Base-by-base conservation (phyloP, 495 filamentous ascomycete species). In the Lasiosphaeria ovina region DNA sequence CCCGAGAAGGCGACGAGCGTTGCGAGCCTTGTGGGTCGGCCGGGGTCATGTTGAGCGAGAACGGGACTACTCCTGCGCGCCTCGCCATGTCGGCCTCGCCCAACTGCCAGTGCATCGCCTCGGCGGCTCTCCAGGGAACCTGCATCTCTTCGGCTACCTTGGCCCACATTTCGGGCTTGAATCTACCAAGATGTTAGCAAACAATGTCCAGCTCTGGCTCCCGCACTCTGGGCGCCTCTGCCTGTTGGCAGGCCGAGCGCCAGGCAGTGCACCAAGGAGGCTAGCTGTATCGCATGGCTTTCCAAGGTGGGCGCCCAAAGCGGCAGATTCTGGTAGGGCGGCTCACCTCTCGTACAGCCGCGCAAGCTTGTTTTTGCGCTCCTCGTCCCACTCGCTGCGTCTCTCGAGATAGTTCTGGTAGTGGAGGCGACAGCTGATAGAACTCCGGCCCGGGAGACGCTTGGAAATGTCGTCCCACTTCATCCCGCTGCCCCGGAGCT, bases 401-500 rank as follows among this genome's bases (percentile, higher is more conserved):
- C 90, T 83, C 73, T 98, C 95, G 53, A 97, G 81, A 71, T 98
- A 98, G 69, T 98, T 98, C 63, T 98, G 94, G 74, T 97, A 98
- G 65, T 96, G 92, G 48, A 98, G 81, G 31, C 94, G 86, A 74
- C 94, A 98, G 59, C 90, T 92, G 66, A 97, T 96, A 47, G 91
- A 86, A 74, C 90, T 96, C 61, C 94, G 86, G 58, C 93, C 94
- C 2, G 93, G 92, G 31, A 98, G 79, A 16, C 85, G 83, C 76
- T 90, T 91, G 58, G 89, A 92, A 69, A 98, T 97, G 74, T 98
- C 95, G 63, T 97, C 94, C 94, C 94, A 98, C 67, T 97, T 98
- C 89, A 95, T 94, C 9, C 91, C 91, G 63, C 82, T 86, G 36
- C 90, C 90, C 33, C 94, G 85, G 58, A 98, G 81, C 67, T 92